Conservation (phyloP, 2,329 filamentous ascomycete species). For the Penicillium concentricum region DNA sequence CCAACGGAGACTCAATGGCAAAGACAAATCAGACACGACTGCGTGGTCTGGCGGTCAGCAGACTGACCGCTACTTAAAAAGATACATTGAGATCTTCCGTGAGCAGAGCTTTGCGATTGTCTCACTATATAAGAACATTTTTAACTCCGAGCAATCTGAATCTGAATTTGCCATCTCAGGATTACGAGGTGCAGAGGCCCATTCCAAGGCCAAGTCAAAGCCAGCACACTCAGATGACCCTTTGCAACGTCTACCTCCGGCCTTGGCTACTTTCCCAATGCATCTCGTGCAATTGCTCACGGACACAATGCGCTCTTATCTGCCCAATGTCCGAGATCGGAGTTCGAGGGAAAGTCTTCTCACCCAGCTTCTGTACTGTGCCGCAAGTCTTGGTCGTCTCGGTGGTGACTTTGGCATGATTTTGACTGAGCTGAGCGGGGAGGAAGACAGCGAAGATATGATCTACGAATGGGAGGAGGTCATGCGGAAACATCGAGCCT, state of each 20-base stretch:
- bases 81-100: constrained; percentile 95
- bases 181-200: constrained; percentile 27
- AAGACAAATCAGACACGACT: constrained; percentile 24
- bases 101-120: constrained; percentile 97
- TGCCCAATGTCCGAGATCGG: constrained; percentile 78
- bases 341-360: constrained; percentile 80
- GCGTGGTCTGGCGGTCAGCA: constrained; percentile 68
- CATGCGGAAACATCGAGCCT: constrained; percentile 79
- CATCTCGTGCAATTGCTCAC: constrained; percentile 79
- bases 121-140: constrained; percentile 90
- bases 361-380: constrained; percentile 91
- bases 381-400: constrained; percentile 81
- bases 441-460: constrained; percentile 44
- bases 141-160: constrained; percentile 58
- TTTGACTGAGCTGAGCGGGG: constrained; percentile 60
- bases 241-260: constrained; percentile 63
- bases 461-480: constrained; percentile 75
- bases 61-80: constrained; percentile 89
- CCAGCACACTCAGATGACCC: constrained; percentile 29
- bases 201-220: constrained; percentile 21
- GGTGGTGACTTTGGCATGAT: constrained; percentile 93
- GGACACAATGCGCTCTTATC: constrained; percentile 70
- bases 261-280: constrained; percentile 78
- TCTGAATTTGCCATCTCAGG: constrained; percentile 29
- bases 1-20: constrained; percentile 40